Evolutionary conservation across 371 early-diverging fungal species (phyloP).

Genomic region (Caulochytrium protostelioides): DNA sequence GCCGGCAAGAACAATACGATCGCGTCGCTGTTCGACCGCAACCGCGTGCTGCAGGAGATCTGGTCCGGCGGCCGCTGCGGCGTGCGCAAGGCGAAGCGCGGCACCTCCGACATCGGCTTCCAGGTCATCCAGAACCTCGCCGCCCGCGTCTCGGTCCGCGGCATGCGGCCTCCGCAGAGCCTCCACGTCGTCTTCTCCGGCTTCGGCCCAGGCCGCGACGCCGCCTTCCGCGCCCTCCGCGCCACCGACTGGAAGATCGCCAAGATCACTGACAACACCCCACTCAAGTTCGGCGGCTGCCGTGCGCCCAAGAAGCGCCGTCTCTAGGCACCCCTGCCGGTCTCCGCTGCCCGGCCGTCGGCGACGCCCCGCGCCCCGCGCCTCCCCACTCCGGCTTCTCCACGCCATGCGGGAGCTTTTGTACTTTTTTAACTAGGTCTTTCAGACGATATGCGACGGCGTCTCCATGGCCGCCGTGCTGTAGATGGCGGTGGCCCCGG

Average conservation of each 20-base stretch:
- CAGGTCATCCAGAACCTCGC: constrained; percentile 61
- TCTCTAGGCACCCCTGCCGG: constrained; percentile 46
- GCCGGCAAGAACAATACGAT: constrained; percentile 77
- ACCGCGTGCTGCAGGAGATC: constrained; percentile 42
- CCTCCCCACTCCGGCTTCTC: too few species aligned
- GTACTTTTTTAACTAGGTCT: too few species aligned
- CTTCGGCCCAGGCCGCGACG: constrained; percentile 80
- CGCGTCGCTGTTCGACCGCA: constrained; percentile 45
- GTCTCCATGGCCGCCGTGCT: too few species aligned
- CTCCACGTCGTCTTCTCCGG: constrained; percentile 66
- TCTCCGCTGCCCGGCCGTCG: too few species aligned
- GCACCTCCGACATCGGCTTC: constrained; percentile 79
- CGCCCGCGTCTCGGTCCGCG: constrained; percentile 37
- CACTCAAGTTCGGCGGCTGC: constrained; percentile 84
- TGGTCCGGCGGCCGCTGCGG: constrained; percentile 65
- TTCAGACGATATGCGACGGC: too few species aligned
- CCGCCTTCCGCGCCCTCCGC: constrained; percentile 61
- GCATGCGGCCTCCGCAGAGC: too few species aligned
- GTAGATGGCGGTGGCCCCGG: too few species aligned
- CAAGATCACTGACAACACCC: constrained; percentile 66
- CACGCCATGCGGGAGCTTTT: too few species aligned
- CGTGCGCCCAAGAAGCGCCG: constrained; percentile 74
- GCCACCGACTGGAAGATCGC: constrained; percentile 49
- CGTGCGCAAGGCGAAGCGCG: constrained; percentile 67
- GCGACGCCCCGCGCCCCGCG: too few species aligned